Base-by-base conservation (phyloP, 2,329 filamentous ascomycete genomes). In the Penicillium sp. region DNA sequence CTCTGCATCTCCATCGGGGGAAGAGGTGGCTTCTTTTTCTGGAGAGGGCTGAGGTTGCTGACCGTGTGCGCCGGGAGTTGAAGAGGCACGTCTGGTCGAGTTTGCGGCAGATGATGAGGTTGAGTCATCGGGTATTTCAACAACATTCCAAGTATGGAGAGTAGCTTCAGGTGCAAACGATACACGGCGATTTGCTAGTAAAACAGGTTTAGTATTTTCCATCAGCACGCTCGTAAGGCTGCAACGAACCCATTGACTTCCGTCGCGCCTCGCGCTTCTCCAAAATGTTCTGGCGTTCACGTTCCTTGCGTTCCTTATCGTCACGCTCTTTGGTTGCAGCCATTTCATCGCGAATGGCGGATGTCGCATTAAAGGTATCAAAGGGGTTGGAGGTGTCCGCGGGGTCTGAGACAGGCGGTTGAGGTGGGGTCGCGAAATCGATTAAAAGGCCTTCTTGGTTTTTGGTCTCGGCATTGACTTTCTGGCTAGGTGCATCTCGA, bases 101-200 rank as follows among this genome's bases (percentile, higher is more conserved):
- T 93, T 89, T 1, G 89, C 89, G 6, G 84, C 82, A 7, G 86
- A 88, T 8, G 85, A 57, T 8, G 87, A 85, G 58, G 92, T 95
- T 20, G 90, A 90, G 70, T 97, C 92, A 68, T 92, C 91, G 70
- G 86, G 83, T 59, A 92, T 89, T 68, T 97, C 93, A 43, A 97
- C 85, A 53, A 94, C 92, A 69, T 97, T 92, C 82, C 96, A 97
- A 0, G 94, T 99, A 71, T 99, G 94, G 33, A 99, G 81, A 3
- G 94, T 99, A 12, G 94, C 94, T 75, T 99, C 94, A 1, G 94
- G 94, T 4, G 94, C 94, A 74, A 99, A 99, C 0, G 93, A 97
- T 31, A 99, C 94, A 69, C 94, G 86, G 67, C 94, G 86, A 71
- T 94, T 96, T 46, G 93, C 84, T 83, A 56, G 40, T 33, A 52